Percentiles rank a stretch among this genome's conserved stretches.
Conservation (phyloP, 371 early-diverging fungal genomes). For the Blakeslea trispora region DNA sequence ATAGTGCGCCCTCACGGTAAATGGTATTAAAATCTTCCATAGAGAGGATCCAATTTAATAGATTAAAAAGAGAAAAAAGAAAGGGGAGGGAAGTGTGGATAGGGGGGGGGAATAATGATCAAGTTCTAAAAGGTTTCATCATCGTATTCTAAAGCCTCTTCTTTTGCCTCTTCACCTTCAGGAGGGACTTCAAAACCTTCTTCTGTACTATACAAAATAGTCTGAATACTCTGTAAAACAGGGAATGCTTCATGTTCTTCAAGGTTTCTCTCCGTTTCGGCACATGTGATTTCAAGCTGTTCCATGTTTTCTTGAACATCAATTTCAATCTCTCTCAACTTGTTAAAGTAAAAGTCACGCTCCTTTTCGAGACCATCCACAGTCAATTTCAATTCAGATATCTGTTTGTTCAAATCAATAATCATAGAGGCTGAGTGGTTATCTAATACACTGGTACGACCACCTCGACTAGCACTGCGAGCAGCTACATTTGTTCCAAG, state of each 20-base stretch:
- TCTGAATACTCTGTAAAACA: constrained; percentile 80
- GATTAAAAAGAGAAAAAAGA: too few relatives aligned
- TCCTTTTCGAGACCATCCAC: constrained; percentile 92
- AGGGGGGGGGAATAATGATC: constrained; percentile 1
- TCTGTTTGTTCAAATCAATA: constrained; percentile 70
- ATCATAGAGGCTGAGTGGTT: constrained; percentile 54
- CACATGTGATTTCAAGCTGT: constrained; percentile 29
- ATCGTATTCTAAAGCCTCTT: constrained; percentile 22
- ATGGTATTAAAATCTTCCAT: too few relatives aligned
- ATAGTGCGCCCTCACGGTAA: too few relatives aligned
- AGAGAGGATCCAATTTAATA: too few relatives aligned
- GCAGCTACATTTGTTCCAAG: constrained; percentile 13
- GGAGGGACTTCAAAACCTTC: constrained; percentile 54
- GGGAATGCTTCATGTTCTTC: constrained; percentile 30
- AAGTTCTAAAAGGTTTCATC: constrained; percentile 27
- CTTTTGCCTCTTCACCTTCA: constrained; percentile 33
- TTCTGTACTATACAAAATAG: constrained; percentile 87
- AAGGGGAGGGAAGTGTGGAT: not conserved
- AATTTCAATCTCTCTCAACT: constrained; percentile 92
- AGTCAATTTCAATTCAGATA: constrained; percentile 76
- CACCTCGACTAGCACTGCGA: constrained; percentile 39
- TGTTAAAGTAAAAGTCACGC: constrained; percentile 93
- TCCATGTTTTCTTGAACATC: constrained; percentile 78
- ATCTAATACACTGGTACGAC: constrained; percentile 33
- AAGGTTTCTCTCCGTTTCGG: constrained; percentile 26